Evolutionary conservation across 176 grass and related monocot species (phyloP).

Genomic region (Alloteropsis semialata): DNA sequence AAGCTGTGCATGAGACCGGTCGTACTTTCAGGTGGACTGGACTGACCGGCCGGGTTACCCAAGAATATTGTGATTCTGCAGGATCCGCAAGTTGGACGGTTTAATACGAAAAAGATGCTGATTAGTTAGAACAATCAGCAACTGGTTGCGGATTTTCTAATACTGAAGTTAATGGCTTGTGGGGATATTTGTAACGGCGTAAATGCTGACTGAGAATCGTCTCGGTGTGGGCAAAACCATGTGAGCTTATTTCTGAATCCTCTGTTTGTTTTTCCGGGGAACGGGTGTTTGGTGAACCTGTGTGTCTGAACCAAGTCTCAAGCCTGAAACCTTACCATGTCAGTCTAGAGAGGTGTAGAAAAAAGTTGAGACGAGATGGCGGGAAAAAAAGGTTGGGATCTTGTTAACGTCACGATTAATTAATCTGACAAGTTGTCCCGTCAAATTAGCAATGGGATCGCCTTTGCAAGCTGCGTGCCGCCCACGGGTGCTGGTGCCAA

Average conservation of each 20-base stretch:
- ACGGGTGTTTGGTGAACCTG: neutral
- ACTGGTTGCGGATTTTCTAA: neutral
- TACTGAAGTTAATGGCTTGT: neutral
- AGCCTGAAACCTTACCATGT: neutral
- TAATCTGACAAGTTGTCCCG: neutral
- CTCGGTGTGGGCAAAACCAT: neutral
- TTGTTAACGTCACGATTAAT: neutral
- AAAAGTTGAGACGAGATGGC: neutral
- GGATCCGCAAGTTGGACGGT: neutral
- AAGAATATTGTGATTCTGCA: neutral
- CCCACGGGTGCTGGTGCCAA: neutral
- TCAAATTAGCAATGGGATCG: neutral
- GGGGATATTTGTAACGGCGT: neutral
- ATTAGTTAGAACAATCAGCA: neutral
- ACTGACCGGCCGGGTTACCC: neutral
- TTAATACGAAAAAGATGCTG: neutral
- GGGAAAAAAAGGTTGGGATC: neutral
- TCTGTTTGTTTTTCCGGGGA: neutral
- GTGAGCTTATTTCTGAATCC: neutral
- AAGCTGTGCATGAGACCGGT: neutral
- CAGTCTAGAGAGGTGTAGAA: neutral
- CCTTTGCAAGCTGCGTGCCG: slow-evolving; percentile 28
- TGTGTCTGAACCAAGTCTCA: neutral
- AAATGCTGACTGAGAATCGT: neutral
- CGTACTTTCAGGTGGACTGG: slow-evolving; percentile 5